Percentiles rank a stretch among this genome's conserved stretches.
phyloP scores from a whole-genome alignment of 371 early-diverging fungal genomes.

The Mortierella sp. region DNA sequence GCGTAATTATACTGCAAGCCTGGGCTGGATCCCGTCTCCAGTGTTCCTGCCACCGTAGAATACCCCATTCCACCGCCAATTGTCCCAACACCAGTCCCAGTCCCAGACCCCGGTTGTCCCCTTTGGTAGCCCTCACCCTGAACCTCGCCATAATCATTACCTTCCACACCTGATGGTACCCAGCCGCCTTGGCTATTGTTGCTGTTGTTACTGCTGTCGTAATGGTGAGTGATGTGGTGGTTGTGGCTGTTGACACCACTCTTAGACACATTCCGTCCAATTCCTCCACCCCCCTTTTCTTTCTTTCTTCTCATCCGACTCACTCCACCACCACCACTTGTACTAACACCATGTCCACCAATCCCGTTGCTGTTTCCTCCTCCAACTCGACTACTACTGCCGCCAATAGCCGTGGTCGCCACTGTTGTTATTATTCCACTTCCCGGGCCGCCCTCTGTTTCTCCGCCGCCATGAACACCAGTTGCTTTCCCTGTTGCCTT shows the following conservation, averaged over 20 bases:
- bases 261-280: neutral
- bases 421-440: neutral
- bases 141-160: neutral
- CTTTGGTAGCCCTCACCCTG: neutral
- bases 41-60: constrained; percentile 1
- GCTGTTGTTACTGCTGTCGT: neutral
- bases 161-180: neutral
- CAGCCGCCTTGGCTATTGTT: neutral
- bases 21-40: neutral
- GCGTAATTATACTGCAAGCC: neutral
- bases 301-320: neutral
- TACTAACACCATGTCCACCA: neutral
- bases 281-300: neutral
- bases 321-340: neutral
- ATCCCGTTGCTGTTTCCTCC: neutral
- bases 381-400: neutral
- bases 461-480: neutral
- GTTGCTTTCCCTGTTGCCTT: neutral
- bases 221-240: neutral
- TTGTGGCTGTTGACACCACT: neutral
- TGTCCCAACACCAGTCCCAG: neutral
- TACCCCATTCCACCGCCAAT: neutral
- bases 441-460: neutral
- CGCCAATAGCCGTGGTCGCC: neutral
- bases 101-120: neutral